A percentile compares a stretch with the other conserved stretches of the same genome.
Evolutionary conservation across 1,284 basidiomycete species (phyloP).

Genomic region (Cryptococcus wingfieldii): DNA sequence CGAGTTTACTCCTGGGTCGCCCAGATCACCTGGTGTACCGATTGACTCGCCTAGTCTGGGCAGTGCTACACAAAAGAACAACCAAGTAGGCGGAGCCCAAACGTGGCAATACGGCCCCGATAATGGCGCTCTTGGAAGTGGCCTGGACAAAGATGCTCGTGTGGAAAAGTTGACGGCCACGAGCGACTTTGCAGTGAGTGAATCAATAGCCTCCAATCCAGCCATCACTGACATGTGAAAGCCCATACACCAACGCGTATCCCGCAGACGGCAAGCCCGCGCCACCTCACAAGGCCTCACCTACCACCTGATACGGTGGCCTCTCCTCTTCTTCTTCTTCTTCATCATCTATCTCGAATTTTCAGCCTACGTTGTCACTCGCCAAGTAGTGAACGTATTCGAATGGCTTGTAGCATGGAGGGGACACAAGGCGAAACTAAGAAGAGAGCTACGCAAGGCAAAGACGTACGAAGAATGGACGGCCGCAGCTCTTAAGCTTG

Average conservation of each 20-base stretch:
- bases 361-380: constrained; percentile 74
- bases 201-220: no score
- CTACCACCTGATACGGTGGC: constrained; percentile 79
- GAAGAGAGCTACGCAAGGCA: constrained; percentile 70
- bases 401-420: constrained; percentile 88
- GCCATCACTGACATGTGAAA: constrained; percentile 3
- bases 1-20: constrained; percentile 29
- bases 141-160: constrained; percentile 37
- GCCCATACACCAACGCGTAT: constrained; percentile 76
- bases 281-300: constrained; percentile 61
- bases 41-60: constrained; percentile 6
- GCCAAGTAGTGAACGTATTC: constrained; percentile 89
- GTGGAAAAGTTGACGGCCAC: constrained; percentile 77
- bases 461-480: constrained; percentile 76
- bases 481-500: constrained; percentile 69
- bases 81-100: background rate
- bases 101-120: constrained; percentile 35
- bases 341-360: constrained; percentile 82
- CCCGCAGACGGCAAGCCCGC: constrained; percentile 10
- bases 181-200: constrained; percentile 72
- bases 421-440: constrained; percentile 72
- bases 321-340: constrained; percentile 67
- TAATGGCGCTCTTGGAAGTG: constrained; percentile 16
- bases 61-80: background rate
- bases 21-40: constrained; percentile 24